A percentile compares a stretch with the other conserved stretches of the same genome.
These are phyloP conservation scores for Collybiopsis luxurians DNA, from an alignment of 768 basidiomycete genomes.

Conservation along the genomic window DNA sequence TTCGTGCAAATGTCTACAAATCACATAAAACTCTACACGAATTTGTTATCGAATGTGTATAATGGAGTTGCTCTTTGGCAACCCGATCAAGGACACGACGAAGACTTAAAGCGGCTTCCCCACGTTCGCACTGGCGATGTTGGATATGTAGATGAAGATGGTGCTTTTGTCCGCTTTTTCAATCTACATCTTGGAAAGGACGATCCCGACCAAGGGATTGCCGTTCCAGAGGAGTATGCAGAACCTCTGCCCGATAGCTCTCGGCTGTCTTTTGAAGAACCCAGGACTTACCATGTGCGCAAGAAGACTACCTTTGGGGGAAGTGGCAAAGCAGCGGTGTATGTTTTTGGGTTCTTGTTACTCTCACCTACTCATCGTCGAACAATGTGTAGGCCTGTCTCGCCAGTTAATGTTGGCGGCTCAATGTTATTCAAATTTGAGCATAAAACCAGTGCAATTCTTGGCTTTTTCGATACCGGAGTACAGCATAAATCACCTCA, in stretches of 20 bases:
- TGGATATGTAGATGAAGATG: not conserved
- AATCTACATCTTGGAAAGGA: not conserved
- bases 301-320: not conserved
- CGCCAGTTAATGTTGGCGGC: not conserved
- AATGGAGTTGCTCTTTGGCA: no score
- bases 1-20: no score
- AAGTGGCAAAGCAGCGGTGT: not conserved
- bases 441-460: not conserved
- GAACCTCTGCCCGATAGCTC: not conserved
- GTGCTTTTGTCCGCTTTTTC: not conserved
- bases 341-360: not conserved
- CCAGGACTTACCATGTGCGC: not conserved
- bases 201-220: not conserved
- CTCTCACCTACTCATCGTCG: not conserved
- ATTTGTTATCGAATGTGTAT: no score
- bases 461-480: not conserved
- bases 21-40: no score
- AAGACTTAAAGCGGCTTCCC: not conserved
- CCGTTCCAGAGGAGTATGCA: not conserved
- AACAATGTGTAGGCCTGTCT: not conserved
- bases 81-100: no score
- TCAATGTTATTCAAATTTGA: not conserved
- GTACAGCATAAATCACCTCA: not conserved
- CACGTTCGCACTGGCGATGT: not conserved
- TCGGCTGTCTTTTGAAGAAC: not conserved